phyloP scores from a whole-genome alignment of 495 filamentous ascomycete species.

The Hyaloscypha hepaticicola region DNA sequence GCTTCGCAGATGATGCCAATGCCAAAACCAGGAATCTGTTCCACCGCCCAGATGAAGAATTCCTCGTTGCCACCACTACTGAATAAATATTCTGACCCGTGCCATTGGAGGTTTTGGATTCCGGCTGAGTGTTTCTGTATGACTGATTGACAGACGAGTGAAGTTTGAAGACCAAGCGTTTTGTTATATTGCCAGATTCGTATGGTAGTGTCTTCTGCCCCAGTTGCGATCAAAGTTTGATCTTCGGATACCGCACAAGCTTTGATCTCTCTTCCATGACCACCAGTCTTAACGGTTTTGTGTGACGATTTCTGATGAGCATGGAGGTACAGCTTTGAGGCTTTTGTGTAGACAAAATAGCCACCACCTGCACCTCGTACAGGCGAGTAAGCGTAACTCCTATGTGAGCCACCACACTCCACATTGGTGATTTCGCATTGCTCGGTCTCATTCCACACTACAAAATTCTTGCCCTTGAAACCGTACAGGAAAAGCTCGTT shows the following conservation, averaged over 20 bases:
- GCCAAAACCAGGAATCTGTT: constrained; percentile 50
- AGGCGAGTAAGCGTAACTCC: constrained; percentile 65
- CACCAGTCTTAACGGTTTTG: constrained; percentile 59
- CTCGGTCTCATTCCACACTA: constrained; percentile 72
- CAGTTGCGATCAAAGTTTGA: constrained; percentile 66
- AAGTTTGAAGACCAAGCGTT: constrained; percentile 10
- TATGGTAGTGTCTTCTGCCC: constrained; percentile 85
- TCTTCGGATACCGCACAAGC: constrained; percentile 55
- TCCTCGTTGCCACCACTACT: constrained; percentile 86
- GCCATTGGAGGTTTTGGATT: constrained; percentile 80
- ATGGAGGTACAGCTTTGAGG: constrained; percentile 50
- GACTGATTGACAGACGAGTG: constrained; percentile 55
- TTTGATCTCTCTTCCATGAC: constrained; percentile 89
- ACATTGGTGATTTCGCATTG: constrained; percentile 65
- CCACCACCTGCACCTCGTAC: constrained; percentile 13
- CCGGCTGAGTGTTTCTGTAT: constrained; percentile 76
- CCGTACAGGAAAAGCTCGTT: constrained; percentile 69
- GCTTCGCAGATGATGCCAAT: constrained; percentile 59
- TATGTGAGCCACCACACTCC: constrained; percentile 80
- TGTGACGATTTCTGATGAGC: constrained; percentile 49
- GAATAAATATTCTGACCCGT: constrained; percentile 67
- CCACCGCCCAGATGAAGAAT: constrained; percentile 78
- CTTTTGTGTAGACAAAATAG: constrained; percentile 55
- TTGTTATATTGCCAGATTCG: constrained; percentile 56
- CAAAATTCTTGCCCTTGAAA: constrained; percentile 73